Evolutionary conservation across 441 rosid species (phyloP), one percentile per base, ranked within the genome.

Genomic region (Geranium incanum): DNA sequence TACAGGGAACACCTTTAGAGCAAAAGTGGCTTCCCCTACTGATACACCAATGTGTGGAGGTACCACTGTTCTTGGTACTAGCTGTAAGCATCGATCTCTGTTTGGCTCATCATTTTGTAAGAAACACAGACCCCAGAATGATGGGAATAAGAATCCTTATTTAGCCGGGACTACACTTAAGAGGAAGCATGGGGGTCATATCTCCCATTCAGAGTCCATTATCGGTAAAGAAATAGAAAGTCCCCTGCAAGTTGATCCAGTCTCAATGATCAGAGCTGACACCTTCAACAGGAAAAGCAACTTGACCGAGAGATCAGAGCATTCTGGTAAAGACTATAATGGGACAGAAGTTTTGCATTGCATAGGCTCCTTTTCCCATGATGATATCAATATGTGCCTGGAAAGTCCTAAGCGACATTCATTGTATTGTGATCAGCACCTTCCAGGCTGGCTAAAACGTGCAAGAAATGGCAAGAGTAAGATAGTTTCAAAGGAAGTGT

Each of bases 371-470:
- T 84, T 80, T 76, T 75, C 85, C 12, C 73, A 79, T 3, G 84
- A 76, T 77, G 75, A 76, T 69, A 84, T 77, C 70, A 77, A 73
- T 76, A 79, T 77, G 75, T 95, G 97, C 79, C 76, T 67, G 74
- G 97, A 89, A 60, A 82, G 76, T 78, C 90, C 98, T 8, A 88
- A 84, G 72, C 86, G 91, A 68, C 86, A 87, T 80, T 79, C 92
- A 6, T 77, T 91, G 55, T 95, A 95, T 81, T 95, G 99, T 75
- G 94, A 93, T 66, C 86, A 81, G 62, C 99, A 95, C 82, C 89
- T 93, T 76, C 99, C 99, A 19, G 91, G 93, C 84, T 95, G 99
- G 98, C 97, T 95, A 65, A 95, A 91, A 86, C 93, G 97, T 76
- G 98, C 99, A 39, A 88, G 99, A 81, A 89, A 93, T 70, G 98